Evolutionary conservation across 225 moss, liverwort and hornwort genomes (phyloP).

Genomic region (Asterella californica): DNA sequence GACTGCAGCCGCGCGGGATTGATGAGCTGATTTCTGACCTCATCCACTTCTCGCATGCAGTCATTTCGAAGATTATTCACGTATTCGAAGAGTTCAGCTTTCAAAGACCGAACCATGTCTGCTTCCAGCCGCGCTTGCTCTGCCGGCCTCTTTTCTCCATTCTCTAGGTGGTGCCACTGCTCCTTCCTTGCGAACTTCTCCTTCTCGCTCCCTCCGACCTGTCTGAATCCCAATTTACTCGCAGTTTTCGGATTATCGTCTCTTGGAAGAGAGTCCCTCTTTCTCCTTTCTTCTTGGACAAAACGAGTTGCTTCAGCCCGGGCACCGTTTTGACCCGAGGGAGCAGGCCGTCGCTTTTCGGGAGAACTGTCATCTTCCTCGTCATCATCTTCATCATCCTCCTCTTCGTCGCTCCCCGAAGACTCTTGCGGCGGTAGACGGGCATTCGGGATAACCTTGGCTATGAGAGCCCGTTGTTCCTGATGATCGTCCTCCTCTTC

Average conservation of each 20-base stretch:
- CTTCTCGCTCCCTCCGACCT: not conserved
- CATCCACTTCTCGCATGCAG: constrained; percentile 13
- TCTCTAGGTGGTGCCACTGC: not conserved
- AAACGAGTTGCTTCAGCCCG: not conserved
- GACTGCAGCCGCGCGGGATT: not conserved
- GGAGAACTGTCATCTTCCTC: not conserved
- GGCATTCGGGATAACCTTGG: not conserved
- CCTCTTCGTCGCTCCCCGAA: not conserved
- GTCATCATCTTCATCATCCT: not conserved
- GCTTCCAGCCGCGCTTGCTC: not conserved
- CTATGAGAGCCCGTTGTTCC: not conserved
- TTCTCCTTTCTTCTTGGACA: not conserved
- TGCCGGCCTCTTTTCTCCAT: not conserved
- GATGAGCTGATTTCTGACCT: not conserved
- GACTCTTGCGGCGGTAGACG: not conserved
- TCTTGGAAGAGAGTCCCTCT: not conserved
- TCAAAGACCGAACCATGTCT: not conserved
- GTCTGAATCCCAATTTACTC: not conserved
- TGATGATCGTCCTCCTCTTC: not conserved
- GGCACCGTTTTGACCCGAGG: not conserved
- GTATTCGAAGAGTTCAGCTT: constrained; percentile 3
- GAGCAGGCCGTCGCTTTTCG: not conserved
- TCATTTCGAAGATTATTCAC: not conserved
- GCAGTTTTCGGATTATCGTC: not conserved
- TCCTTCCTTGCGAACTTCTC: not conserved